Evolutionary conservation across 148 eudicot genomes (phyloP), one percentile per base, ranked within the genome.

Genomic region (Arctostaphylos glauca): DNA sequence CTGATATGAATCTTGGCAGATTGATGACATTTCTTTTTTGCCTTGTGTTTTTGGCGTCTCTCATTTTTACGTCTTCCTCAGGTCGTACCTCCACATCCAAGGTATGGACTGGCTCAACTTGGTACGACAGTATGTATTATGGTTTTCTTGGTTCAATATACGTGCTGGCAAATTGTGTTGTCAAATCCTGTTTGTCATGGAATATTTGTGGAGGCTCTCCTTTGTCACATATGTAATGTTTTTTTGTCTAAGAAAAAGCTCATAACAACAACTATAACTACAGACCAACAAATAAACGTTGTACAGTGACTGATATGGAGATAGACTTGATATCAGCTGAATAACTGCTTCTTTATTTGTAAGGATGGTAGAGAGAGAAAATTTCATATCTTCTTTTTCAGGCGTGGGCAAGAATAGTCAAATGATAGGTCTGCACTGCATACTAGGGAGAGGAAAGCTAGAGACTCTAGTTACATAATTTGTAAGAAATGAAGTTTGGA

Each of bases 71-170:
- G 31, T 16, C 79, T 46, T 77, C 71, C 87, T 76, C 89, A 96
- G 99, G 96, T 86, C 89, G 87, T 48, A 82, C 90, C 67, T 74
- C 87, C 44, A 84, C 81, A 19, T 53, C 80, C 79, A 94, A 96
- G 98, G 99, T 96, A 93, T 74, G 89, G 78, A 82, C 84, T 81
- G 81, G 85, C 86, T 83, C 82, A 74, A 81, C 74, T 77, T 43
- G 50, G 41, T 85, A 85, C 84, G 85, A 88, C 89, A 84, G 76
- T 81, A 38, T 41, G 18, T 47, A 2, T 31, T 67, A 80, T 67
- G 56, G 41, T 80, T 38, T 62, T 68, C 62, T 49, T 50, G 50
- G 58, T 19, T 59, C 58, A 80, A 80, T 3, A 15, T 80, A 80
- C 53, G 53, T 12, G 38, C 49, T 70, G 49, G 49, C 74, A 6